Conservation (phyloP, 192 early-diverging fungal genomes). For the Coemansia sp. region DNA sequence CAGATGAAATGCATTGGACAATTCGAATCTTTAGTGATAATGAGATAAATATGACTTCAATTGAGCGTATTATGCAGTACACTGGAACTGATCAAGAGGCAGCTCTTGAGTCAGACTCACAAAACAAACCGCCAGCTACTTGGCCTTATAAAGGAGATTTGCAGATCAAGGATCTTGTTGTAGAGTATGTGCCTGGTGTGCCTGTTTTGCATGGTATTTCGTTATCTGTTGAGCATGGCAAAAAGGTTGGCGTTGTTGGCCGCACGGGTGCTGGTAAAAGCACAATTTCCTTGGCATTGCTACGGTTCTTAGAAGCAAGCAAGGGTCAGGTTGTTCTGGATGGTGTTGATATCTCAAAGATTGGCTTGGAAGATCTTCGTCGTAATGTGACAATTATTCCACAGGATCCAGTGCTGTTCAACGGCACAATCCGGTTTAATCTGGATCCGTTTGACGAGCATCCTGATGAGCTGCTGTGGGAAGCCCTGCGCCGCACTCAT, state of each 20-base stretch:
- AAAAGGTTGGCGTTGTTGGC: conserved; percentile 55
- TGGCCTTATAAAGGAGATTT: conserved; percentile 77
- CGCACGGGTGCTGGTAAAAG: conserved; percentile 71
- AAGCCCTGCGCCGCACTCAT: conserved; percentile 72
- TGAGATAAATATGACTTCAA: conserved; percentile 83
- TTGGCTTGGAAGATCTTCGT: conserved; percentile 74
- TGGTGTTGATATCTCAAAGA: conserved; percentile 65
- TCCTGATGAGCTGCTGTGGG: conserved; percentile 72
- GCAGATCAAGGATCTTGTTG: conserved; percentile 63
- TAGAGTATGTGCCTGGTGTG: conserved; percentile 76
- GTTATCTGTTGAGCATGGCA: conserved; percentile 41
- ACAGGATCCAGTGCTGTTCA: conserved; percentile 69
- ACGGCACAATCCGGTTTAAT: conserved; percentile 78
- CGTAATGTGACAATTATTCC: conserved; percentile 76
- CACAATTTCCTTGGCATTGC: conserved; percentile 68
- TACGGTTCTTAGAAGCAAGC: conserved; percentile 74
- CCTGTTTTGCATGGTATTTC: conserved; percentile 71
- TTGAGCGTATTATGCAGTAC: conserved; percentile 87
- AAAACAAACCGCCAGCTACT: conserved; percentile 50
- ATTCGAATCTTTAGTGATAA: conserved; percentile 72
- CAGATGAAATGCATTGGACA: conserved; percentile 72
- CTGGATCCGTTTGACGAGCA: conserved; percentile 83
- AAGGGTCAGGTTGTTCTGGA: conserved; percentile 71
- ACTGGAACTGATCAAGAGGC: conserved; percentile 78
- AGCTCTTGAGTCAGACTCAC: conserved; percentile 55